Conservation (phyloP, 805 yeast species). For the Suhomyces xylopsoci region DNA sequence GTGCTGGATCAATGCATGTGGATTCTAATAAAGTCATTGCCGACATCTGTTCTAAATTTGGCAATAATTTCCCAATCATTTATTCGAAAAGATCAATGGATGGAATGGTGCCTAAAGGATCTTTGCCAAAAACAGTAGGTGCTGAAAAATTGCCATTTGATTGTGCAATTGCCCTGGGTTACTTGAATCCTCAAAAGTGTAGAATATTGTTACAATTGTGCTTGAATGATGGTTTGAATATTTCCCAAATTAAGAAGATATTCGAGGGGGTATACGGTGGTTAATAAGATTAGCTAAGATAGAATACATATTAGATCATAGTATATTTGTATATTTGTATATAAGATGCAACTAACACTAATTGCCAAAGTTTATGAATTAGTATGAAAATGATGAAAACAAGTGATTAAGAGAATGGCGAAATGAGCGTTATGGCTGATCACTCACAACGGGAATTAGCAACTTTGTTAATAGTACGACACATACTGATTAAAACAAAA, state of each 20-base stretch:
- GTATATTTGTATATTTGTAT: background rate
- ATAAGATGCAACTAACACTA: background rate
- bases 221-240: slow-evolving; percentile 38
- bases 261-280: slow-evolving; percentile 48
- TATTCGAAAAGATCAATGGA: slow-evolving; percentile 68
- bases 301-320: background rate
- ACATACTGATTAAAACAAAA: background rate
- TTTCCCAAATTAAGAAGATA: slow-evolving; percentile 39
- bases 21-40: slow-evolving; percentile 45
- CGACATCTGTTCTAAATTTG: slow-evolving; percentile 19
- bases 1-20: slow-evolving; percentile 64
- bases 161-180: slow-evolving; percentile 60
- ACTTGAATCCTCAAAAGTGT: slow-evolving; percentile 62
- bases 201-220: slow-evolving; percentile 58
- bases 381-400: background rate
- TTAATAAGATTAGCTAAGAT: background rate
- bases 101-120: slow-evolving; percentile 63
- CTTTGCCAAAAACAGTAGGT: slow-evolving; percentile 25
- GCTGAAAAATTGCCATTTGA: slow-evolving; percentile 14
- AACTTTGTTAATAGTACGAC: background rate
- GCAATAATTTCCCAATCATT: slow-evolving; percentile 49
- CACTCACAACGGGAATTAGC: background rate
- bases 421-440: background rate
- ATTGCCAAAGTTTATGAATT: background rate
- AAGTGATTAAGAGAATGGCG: background rate